A percentile compares a stretch with the other conserved stretches of the same genome.
phyloP scores from a whole-genome alignment of 495 filamentous ascomycete genomes.

The Aspergillus bertholletiae region DNA sequence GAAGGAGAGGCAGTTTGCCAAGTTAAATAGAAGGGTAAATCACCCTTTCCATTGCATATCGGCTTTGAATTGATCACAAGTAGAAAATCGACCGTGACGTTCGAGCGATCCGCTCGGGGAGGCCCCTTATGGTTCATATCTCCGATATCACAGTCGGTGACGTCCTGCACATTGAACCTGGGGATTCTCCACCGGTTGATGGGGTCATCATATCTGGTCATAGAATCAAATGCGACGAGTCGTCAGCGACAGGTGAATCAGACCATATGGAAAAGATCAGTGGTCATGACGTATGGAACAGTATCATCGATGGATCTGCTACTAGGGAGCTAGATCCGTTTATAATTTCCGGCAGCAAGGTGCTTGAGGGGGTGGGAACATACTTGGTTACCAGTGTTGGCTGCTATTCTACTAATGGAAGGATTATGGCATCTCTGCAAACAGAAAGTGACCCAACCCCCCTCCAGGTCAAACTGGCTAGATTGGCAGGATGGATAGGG shows the following conservation, averaged over 20 bases:
- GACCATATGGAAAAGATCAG: slow-evolving; percentile 51
- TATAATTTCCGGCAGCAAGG: slow-evolving; percentile 53
- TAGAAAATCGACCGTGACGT: slow-evolving; percentile 66
- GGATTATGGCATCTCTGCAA: slow-evolving; percentile 60
- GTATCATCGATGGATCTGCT: slow-evolving; percentile 43
- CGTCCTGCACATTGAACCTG: slow-evolving; percentile 60
- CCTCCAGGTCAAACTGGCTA: slow-evolving; percentile 59
- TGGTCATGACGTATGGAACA: slow-evolving; percentile 44
- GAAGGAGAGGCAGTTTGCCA: slow-evolving; percentile 66
- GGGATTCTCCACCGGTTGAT: slow-evolving; percentile 55
- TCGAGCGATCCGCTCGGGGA: slow-evolving; percentile 65
- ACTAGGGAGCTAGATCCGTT: slow-evolving; percentile 51
- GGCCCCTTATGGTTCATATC: slow-evolving; percentile 57
- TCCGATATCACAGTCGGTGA: slow-evolving; percentile 62
- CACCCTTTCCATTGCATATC: not conserved
- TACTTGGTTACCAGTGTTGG: slow-evolving; percentile 59
- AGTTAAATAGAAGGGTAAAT: slow-evolving; percentile 56
- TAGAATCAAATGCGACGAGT: slow-evolving; percentile 56
- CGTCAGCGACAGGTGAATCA: slow-evolving; percentile 56
- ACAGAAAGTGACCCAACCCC: slow-evolving; percentile 62
- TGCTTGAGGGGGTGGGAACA: slow-evolving; percentile 53
- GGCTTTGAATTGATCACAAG: not conserved
- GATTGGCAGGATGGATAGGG: slow-evolving; percentile 62
- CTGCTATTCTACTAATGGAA: slow-evolving; percentile 59
- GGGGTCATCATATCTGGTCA: slow-evolving; percentile 52